A percentile compares a stretch with the other conserved stretches of the same genome.
phyloP scores from a whole-genome alignment of 2,329 filamentous ascomycete genomes.

The Chaetomium sp. region DNA sequence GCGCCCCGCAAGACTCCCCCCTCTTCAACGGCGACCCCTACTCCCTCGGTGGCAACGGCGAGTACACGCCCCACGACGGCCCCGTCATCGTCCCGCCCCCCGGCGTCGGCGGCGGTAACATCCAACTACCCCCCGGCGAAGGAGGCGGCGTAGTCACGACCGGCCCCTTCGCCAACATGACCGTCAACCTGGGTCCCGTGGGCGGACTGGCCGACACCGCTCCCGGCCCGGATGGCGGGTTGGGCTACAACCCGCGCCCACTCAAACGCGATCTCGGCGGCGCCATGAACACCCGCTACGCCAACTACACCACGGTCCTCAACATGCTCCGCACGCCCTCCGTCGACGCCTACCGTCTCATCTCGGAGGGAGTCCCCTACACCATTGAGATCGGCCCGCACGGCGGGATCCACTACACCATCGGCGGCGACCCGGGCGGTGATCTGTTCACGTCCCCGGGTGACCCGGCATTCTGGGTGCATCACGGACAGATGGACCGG shows the following conservation, averaged over 20 bases:
- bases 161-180: constrained; percentile 28
- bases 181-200: constrained; percentile 36
- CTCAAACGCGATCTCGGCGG: constrained; percentile 17
- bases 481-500: constrained; percentile 18
- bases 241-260: constrained; percentile 16
- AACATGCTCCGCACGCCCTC: constrained; percentile 12
- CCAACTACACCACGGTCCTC: constrained; percentile 25
- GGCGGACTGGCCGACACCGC: constrained; percentile 19
- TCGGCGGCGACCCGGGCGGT: constrained; percentile 31
- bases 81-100: constrained; percentile 26
- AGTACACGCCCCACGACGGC: constrained; percentile 29
- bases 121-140: constrained; percentile 37
- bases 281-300: constrained; percentile 24
- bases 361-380: constrained; percentile 19
- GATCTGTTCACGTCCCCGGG: constrained; percentile 22
- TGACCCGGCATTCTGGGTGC: constrained; percentile 18
- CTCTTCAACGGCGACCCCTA: constrained; percentile 46
- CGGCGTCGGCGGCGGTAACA: constrained; percentile 22
- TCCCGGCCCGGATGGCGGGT: constrained; percentile 11
- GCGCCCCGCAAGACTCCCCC: constrained; percentile 38
- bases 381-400: constrained; percentile 24
- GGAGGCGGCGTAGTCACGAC: constrained; percentile 50
- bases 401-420: constrained; percentile 27
- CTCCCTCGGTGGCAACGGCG: constrained; percentile 41
- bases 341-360: constrained; percentile 12